Conservation (phyloP, 169 alveolate genomes). For the Cryptosporidium sp. region DNA sequence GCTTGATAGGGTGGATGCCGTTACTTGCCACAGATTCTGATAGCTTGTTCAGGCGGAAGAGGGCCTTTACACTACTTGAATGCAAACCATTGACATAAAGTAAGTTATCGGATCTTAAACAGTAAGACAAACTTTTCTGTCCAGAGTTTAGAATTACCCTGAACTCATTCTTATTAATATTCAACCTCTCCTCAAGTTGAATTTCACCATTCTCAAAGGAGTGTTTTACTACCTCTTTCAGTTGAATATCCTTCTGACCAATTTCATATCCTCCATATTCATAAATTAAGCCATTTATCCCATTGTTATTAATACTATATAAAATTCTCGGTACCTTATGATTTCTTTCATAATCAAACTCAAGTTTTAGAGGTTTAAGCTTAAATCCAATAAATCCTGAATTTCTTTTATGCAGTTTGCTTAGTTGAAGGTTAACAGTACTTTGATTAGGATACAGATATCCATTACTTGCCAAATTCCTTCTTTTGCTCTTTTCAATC, state of each 20-base stretch:
- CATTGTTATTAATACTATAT: conserved; percentile 35
- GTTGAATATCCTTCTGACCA: not conserved
- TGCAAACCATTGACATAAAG: conserved; percentile 50
- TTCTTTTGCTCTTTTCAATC: not conserved
- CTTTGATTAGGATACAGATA: not conserved
- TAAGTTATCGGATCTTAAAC: conserved; percentile 5
- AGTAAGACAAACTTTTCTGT: not conserved
- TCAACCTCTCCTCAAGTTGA: not conserved
- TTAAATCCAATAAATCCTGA: conserved; percentile 55
- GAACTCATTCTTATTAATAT: not conserved
- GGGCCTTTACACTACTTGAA: conserved; percentile 27
- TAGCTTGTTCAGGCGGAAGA: not conserved
- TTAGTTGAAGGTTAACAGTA: not conserved
- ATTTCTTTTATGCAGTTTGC: not conserved
- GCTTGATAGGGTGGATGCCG: not conserved
- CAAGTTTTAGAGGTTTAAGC: conserved; percentile 9
- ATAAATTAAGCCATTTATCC: conserved; percentile 13
- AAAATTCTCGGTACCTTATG: conserved; percentile 40
- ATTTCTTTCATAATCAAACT: not conserved
- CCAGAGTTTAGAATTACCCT: not conserved
- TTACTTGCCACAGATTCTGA: not conserved
- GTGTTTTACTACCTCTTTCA: conserved; percentile 10
- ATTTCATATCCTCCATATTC: conserved; percentile 62
- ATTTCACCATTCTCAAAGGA: not conserved
- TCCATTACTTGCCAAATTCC: not conserved